Conservation (phyloP, 768 basidiomycete genomes). For the Fomitopsis pulvina region DNA sequence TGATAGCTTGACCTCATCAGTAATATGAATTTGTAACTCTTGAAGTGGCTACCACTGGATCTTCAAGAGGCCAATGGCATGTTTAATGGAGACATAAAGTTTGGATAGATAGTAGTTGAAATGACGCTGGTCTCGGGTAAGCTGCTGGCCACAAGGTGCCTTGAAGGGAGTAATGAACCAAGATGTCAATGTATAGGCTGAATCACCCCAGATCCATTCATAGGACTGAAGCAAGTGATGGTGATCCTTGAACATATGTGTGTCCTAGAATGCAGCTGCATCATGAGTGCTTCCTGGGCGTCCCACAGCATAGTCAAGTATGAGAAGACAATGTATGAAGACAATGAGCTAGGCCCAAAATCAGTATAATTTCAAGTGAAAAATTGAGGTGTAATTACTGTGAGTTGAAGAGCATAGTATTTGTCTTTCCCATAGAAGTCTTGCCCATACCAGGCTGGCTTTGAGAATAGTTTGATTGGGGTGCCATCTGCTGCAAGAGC, state of each 20-base stretch:
- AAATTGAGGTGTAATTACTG: not conserved
- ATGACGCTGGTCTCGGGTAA: not conserved
- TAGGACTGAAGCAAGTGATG: slow-evolving; percentile 6
- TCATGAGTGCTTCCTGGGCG: slow-evolving; percentile 29
- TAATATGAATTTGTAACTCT: slow-evolving; percentile 9
- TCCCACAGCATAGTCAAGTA: slow-evolving; percentile 26
- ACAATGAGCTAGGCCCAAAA: slow-evolving; percentile 2
- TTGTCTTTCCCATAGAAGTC: slow-evolving; percentile 3
- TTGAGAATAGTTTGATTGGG: slow-evolving; percentile 18
- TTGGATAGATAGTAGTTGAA: slow-evolving; percentile 5
- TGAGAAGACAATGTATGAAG: slow-evolving; percentile 7
- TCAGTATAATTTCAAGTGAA: slow-evolving; percentile 8
- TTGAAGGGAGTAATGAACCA: slow-evolving; percentile 17
- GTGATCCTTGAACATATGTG: slow-evolving; percentile 18
- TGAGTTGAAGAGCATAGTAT: slow-evolving; percentile 7
- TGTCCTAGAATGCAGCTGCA: slow-evolving; percentile 24
- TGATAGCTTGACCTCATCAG: slow-evolving; percentile 5
- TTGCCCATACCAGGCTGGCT: slow-evolving; percentile 3
- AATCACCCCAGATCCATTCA: slow-evolving; percentile 27
- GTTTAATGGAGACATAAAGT: slow-evolving; percentile 6
- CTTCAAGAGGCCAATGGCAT: slow-evolving; percentile 10
- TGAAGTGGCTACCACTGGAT: slow-evolving; percentile 3
- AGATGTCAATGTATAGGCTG: slow-evolving; percentile 23
- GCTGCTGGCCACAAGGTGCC: not conserved
- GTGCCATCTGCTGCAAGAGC: slow-evolving; percentile 28